phyloP scores from a whole-genome alignment of 2,329 filamentous ascomycete species.

The Pseudogymnoascus sp. region DNA sequence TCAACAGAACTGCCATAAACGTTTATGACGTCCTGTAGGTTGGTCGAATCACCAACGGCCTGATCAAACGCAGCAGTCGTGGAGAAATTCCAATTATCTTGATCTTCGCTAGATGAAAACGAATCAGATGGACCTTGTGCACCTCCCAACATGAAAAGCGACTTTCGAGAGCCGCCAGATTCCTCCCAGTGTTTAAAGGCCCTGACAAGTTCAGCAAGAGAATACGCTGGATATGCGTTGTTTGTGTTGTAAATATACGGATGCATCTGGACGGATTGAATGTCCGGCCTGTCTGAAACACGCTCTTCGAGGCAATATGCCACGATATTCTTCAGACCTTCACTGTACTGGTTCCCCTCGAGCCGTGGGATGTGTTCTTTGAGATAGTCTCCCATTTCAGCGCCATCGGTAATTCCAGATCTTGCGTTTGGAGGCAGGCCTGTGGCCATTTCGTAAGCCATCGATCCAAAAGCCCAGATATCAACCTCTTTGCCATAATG shows the following conservation, averaged over 20 bases:
- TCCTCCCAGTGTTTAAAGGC: constrained; percentile 72
- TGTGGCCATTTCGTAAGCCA: constrained; percentile 74
- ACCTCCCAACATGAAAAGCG: constrained; percentile 54
- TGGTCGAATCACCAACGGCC: constrained; percentile 44
- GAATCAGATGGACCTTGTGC: constrained; percentile 43
- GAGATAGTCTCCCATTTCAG: constrained; percentile 48
- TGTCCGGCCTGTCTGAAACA: constrained; percentile 61
- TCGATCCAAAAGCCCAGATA: constrained; percentile 80
- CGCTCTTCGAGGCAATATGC: constrained; percentile 67
- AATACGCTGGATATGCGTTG: constrained; percentile 56
- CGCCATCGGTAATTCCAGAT: constrained; percentile 40
- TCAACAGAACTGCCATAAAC: constrained; percentile 55
- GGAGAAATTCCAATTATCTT: constrained; percentile 63
- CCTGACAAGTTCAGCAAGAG: constrained; percentile 59
- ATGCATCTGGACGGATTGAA: constrained; percentile 64
- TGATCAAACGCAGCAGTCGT: constrained; percentile 60
- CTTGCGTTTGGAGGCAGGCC: constrained; percentile 66
- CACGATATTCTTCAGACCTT: constrained; percentile 62
- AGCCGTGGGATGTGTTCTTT: constrained; percentile 60
- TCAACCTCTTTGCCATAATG: constrained; percentile 69
- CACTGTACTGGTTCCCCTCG: constrained; percentile 65
- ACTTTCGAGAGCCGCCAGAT: constrained; percentile 63
- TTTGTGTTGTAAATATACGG: constrained; percentile 60
- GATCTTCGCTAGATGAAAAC: constrained; percentile 40
- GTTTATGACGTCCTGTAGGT: constrained; percentile 54